Percentiles rank a stretch among this genome's conserved stretches.
phyloP scores from a whole-genome alignment of 2,329 filamentous ascomycete species.

The Aspergillus japonicus region DNA sequence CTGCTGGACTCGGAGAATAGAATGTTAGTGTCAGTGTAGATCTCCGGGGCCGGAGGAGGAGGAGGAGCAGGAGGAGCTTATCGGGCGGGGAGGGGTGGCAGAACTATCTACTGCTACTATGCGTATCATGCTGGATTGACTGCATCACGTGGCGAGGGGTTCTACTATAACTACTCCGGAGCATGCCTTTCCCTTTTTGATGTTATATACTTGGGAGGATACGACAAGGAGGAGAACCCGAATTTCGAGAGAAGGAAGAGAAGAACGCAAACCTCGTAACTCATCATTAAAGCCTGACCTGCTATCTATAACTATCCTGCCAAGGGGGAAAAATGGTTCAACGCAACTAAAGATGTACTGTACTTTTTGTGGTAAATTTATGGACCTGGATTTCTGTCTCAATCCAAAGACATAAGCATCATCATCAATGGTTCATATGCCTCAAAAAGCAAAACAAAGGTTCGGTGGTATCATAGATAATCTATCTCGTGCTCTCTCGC shows the following conservation, averaged over 20 bases:
- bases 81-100: not conserved
- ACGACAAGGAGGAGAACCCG: no score
- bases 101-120: not conserved
- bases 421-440: no score
- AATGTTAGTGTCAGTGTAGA: no score
- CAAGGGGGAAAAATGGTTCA: not conserved
- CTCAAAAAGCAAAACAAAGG: not conserved
- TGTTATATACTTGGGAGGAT: no score
- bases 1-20: not conserved
- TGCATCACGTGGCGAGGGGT: not conserved
- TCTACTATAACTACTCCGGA: no score
- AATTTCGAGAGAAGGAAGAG: not conserved
- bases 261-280: not conserved
- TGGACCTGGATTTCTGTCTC: no score
- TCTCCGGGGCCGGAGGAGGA: no score
- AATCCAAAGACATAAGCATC: no score
- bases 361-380: not conserved
- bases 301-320: not conserved
- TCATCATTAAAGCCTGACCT: not conserved
- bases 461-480: not conserved
- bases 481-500: not conserved
- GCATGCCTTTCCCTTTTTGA: no score
- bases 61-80: not conserved
- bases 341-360: not conserved
- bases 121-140: no score